phyloP scores from a whole-genome alignment of 1,284 basidiomycete genomes.

The Ustilago nuda region DNA sequence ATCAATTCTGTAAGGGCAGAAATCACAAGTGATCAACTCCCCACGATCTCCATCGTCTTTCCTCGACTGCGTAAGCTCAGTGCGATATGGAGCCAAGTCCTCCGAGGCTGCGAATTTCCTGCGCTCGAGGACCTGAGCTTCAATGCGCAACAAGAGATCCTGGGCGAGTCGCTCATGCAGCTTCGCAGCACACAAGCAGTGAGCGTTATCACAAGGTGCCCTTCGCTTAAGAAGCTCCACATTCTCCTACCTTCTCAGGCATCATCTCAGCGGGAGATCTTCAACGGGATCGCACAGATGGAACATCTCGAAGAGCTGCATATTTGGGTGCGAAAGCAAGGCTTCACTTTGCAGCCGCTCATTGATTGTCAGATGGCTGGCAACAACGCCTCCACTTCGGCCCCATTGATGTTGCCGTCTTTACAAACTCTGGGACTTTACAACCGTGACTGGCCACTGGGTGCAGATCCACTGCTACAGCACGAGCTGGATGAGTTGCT shows the following conservation, averaged over 20 bases:
- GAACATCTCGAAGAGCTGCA: conserved; percentile 13
- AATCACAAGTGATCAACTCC: neutral
- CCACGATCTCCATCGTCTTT: neutral
- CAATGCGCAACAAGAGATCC: neutral
- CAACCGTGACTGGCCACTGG: neutral
- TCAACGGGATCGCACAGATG: neutral
- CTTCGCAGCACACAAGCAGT: neutral
- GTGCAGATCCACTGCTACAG: neutral
- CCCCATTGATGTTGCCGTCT: neutral
- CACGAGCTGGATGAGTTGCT: neutral
- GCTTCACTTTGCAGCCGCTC: neutral
- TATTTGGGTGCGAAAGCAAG: neutral
- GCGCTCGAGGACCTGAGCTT: conserved; percentile 4
- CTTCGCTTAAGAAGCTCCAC: conserved; percentile 4
- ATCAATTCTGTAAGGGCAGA: neutral
- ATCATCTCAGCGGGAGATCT: neutral
- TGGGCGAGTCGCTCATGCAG: neutral
- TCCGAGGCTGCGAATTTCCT: neutral
- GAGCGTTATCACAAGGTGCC: neutral
- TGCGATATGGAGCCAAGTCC: neutral
- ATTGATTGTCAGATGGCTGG: neutral
- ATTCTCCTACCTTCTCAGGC: neutral
- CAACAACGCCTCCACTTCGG: neutral
- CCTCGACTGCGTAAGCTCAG: conserved; percentile 2
- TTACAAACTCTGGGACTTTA: conserved; percentile 6